phyloP scores from a whole-genome alignment of 805 yeast species.

The Komagataella phaffii region DNA sequence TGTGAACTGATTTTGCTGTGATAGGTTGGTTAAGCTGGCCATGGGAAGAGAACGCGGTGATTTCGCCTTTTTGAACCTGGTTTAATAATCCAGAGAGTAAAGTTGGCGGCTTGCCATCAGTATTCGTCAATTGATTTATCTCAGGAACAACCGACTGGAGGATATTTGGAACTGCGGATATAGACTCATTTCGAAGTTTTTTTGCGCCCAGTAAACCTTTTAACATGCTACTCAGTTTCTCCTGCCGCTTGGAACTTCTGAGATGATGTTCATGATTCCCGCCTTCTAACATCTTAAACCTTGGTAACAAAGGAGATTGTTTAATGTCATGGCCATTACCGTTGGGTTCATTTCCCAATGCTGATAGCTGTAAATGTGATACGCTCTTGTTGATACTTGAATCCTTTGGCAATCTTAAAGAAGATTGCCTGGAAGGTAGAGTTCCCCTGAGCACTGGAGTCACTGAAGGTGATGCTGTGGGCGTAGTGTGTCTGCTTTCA shows the following conservation, averaged over 20 bases:
- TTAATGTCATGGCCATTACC: not conserved
- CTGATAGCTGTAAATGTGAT: not conserved
- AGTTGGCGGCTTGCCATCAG: conserved; percentile 42
- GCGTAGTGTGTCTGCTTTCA: conserved; percentile 1
- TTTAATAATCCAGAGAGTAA: conserved; percentile 52
- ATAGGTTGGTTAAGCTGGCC: conserved; percentile 10
- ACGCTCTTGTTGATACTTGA: not conserved
- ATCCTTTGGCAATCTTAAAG: not conserved
- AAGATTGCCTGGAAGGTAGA: conserved; percentile 1
- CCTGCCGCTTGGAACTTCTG: conserved; percentile 65
- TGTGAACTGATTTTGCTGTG: conserved; percentile 6
- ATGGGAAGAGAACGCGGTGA: conserved; percentile 12
- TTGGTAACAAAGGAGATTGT: conserved; percentile 12
- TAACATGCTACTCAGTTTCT: conserved; percentile 60
- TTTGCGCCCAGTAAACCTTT: conserved; percentile 68
- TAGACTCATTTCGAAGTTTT: conserved; percentile 55
- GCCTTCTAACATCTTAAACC: conserved; percentile 47
- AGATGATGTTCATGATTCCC: conserved; percentile 76
- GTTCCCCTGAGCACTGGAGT: conserved; percentile 2
- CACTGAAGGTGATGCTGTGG: conserved; percentile 4
- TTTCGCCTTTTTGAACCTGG: conserved; percentile 31
- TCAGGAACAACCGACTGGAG: conserved; percentile 19
- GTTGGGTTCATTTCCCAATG: conserved; percentile 7
- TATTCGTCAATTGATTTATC: not conserved
- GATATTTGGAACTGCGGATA: conserved; percentile 60